Evolutionary conservation across 768 basidiomycete genomes (phyloP), one percentile per base, ranked within the genome.

Genomic region (Wakefieldia striispora): DNA sequence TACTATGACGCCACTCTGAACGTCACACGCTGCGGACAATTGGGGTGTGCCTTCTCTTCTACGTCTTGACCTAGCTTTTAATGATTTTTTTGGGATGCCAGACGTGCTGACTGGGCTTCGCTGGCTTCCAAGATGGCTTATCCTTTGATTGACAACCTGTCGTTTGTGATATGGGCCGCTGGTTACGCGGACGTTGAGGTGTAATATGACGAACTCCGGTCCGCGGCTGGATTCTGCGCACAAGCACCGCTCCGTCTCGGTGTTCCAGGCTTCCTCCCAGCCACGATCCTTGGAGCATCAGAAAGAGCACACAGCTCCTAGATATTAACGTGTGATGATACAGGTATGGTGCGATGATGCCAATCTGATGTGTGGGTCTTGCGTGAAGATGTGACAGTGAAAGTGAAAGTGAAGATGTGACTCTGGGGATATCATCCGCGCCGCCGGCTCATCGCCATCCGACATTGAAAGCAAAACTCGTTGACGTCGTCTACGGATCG

Each of bases 381-480:
- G n/a, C 10, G 19, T 38, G 51, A 44, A 17, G 34, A 53, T 38
- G 29, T 29, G 29, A 29, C 11, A 12, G 29, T 45, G 38, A 42
- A 44, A 47, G 29, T 29, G 29, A 29, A 29, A 12, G 29, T 45
- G 38, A 42, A 44, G 49, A 27, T 31, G 33, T 26, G 36, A 44
- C 17, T 34, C 1, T 27, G 49, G 47, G 20, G 21, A 12, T 14
- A 36, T 45, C 31, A 42, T 67, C 49, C 54, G 20, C 45, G 62
- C 41, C 60, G 64, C 16, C 70, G 70, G 24, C 68, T 71, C 38
- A 73, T 74, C 10, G 85, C 84, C 49, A 82, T 78, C 33, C 82
- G 79, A 65, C 87, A 90, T 40, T 80, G 78, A 58, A 77, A 82
- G 64, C 87, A 90, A 51, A 72, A 83, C 45, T 88, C 84, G 59